A percentile compares a stretch with the other conserved stretches of the same genome.
phyloP scores from a whole-genome alignment of 2,329 filamentous ascomycete genomes.

The Colletotrichum tabaci region DNA sequence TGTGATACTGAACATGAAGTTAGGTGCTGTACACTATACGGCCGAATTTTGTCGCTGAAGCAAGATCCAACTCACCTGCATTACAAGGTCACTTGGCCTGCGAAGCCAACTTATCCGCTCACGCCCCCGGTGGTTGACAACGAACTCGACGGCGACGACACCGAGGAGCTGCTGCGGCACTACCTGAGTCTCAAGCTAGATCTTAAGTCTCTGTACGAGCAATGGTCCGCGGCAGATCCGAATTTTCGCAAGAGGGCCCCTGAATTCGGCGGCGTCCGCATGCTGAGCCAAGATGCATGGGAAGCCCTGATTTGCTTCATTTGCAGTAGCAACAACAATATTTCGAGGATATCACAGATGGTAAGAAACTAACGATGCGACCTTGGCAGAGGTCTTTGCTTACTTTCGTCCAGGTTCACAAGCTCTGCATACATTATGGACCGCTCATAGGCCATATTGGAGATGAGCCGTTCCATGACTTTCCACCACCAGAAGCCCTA shows the following conservation, averaged over 20 bases:
- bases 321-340: slow-evolving; percentile 99
- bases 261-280: slow-evolving; percentile 90
- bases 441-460: slow-evolving; percentile 80
- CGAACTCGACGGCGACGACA: slow-evolving; percentile 71
- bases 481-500: slow-evolving; percentile 83
- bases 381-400: not conserved
- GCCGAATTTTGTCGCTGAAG: slow-evolving; percentile 86
- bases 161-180: slow-evolving; percentile 80
- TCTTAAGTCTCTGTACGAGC: slow-evolving; percentile 80
- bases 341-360: slow-evolving; percentile 95
- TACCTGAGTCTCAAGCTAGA: slow-evolving; percentile 92
- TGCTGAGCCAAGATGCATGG: slow-evolving; percentile 96
- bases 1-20: not conserved
- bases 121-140: slow-evolving; percentile 29
- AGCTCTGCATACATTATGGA: slow-evolving; percentile 90
- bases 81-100: slow-evolving; percentile 80
- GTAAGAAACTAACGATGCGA: slow-evolving; percentile 58
- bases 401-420: slow-evolving; percentile 73
- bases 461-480: slow-evolving; percentile 85
- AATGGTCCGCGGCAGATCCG: slow-evolving; percentile 88
- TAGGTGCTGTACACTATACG: slow-evolving; percentile 87
- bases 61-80: slow-evolving; percentile 86
- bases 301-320: slow-evolving; percentile 95
- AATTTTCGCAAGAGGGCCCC: slow-evolving; percentile 93
- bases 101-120: slow-evolving; percentile 40